Base-by-base conservation (phyloP, 768 basidiomycete genomes). In the Kwoniella shandongensis region DNA sequence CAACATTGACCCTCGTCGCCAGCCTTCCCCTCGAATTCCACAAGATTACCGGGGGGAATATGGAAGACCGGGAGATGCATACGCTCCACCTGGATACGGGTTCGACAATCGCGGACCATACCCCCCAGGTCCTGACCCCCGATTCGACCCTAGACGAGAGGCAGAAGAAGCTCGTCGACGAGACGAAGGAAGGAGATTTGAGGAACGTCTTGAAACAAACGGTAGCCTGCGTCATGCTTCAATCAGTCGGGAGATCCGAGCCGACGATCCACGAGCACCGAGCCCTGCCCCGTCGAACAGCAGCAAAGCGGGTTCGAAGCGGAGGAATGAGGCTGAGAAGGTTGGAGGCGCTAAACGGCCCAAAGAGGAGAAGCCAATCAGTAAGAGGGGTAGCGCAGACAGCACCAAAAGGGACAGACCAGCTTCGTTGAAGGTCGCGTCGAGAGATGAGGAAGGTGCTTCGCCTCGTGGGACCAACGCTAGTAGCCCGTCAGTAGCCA, bases 51-150 rank as follows among this genome's bases (percentile, higher is more conserved):
- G 63, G 10, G 51, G 55, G n/a, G 51, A 58, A 0, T 51, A 32
- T 20, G 29, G 47, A 12, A 26, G 62, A 45, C 57, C 51, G 7
- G 47, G 30, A 22, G 49, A 53, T 15, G 22, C 23, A 7, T 39
- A 40, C 20, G 39, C 25, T 49, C 59, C 60, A n/a, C 27, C 44
- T 48, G 44, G 27, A 25, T 60, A 54, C 40, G 42, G 42, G 8
- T 47, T 29, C 35, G 66, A 61, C 13, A 38, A 40, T 11, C 81
- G 3, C 81, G 84, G 46, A 78, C 83, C 26, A 22, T 82, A 83
- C 23, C 86, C 87, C 7, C 53, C 39, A 11, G 56, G 65, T 20
- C 55, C 56, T 17, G 63, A 66, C 48, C 59, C 63, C 11, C 51
- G 62, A 23, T 64, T 55, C 36, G 63, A 63, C n/a, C 54, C 44